phyloP scores from a whole-genome alignment of 805 yeast genomes.

The Ogataea paradorogensis region DNA sequence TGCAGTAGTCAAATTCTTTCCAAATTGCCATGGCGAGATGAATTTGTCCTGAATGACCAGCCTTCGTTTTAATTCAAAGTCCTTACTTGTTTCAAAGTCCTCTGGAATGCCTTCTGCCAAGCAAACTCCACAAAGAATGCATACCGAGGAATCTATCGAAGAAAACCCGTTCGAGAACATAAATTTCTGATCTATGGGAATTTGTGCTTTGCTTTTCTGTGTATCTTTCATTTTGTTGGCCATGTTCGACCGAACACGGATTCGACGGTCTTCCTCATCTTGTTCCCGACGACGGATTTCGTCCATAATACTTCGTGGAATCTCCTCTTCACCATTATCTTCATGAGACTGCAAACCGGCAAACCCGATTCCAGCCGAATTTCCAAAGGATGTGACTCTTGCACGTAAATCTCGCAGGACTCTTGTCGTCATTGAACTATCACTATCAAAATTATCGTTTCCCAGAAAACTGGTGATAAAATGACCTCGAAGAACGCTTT shows the following conservation, averaged over 20 bases:
- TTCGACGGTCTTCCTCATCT: slow-evolving; percentile 25
- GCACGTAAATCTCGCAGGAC: slow-evolving; percentile 11
- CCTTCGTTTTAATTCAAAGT: slow-evolving; percentile 24
- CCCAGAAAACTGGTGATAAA: slow-evolving; percentile 7
- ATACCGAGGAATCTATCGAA: slow-evolving; percentile 40
- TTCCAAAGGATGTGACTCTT: slow-evolving; percentile 6
- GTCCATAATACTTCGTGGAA: slow-evolving; percentile 31
- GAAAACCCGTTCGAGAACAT: slow-evolving; percentile 30
- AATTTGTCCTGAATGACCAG: slow-evolving; percentile 28
- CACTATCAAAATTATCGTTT: neutral
- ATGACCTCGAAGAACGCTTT: slow-evolving; percentile 11
- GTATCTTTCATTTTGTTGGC: slow-evolving; percentile 22
- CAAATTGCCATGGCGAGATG: slow-evolving; percentile 65
- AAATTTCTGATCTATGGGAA: slow-evolving; percentile 13
- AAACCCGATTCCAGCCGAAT: slow-evolving; percentile 8
- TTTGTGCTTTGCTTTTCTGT: slow-evolving; percentile 14
- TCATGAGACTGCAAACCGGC: neutral
- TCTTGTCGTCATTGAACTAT: slow-evolving; percentile 9
- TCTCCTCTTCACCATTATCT: slow-evolving; percentile 17
- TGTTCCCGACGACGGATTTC: slow-evolving; percentile 29
- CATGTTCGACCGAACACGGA: slow-evolving; percentile 19
- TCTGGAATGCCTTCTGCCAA: slow-evolving; percentile 73
- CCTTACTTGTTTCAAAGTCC: slow-evolving; percentile 35
- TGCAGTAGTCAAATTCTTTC: slow-evolving; percentile 43
- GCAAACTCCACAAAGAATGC: slow-evolving; percentile 68